Evolutionary conservation across 208 protist genomes (phyloP).

Genomic region (Acanthamoeba culbertsoni): DNA sequence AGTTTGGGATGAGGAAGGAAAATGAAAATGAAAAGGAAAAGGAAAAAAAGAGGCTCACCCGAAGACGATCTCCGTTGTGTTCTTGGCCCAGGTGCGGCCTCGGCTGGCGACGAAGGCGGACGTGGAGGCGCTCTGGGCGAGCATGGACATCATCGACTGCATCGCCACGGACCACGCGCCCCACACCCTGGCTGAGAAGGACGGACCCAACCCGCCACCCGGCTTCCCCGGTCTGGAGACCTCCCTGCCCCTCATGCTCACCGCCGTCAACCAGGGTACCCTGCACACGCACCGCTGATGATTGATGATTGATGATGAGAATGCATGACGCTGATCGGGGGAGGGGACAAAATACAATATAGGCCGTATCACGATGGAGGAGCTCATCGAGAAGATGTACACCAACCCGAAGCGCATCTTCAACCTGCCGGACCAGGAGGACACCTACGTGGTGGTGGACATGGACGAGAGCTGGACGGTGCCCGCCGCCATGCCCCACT

Average conservation of each 20-base stretch:
- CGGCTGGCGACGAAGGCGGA: conserved; percentile 85
- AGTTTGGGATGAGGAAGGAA: too few relatives aligned
- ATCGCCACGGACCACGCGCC: conserved; percentile 94
- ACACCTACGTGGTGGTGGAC: conserved; percentile 74
- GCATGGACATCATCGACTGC: conserved; percentile 91
- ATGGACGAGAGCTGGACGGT: conserved; percentile 78
- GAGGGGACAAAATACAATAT: too few relatives aligned
- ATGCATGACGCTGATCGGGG: too few relatives aligned
- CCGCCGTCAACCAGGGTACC: conserved; percentile 67
- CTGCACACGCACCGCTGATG: too few relatives aligned
- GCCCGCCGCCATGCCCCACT: conserved; percentile 52
- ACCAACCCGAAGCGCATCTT: conserved; percentile 80
- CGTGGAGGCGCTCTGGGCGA: conserved; percentile 89
- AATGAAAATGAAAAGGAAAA: too few relatives aligned
- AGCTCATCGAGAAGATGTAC: conserved; percentile 75
- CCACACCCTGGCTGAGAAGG: conserved; percentile 90
- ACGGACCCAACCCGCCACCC: conserved; percentile 84
- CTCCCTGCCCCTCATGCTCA: conserved; percentile 90
- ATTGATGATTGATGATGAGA: too few relatives aligned
- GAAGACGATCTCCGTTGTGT: not conserved
- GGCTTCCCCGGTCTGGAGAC: conserved; percentile 93
- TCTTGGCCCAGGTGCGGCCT: conserved; percentile 88
- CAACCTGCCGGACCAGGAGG: conserved; percentile 74
- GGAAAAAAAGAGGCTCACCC: too few relatives aligned
- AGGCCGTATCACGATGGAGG: conserved; percentile 75